Evolutionary conservation across 768 basidiomycete species (phyloP), one percentile per base, ranked within the genome.

Genomic region (Boletus tomentosulus): DNA sequence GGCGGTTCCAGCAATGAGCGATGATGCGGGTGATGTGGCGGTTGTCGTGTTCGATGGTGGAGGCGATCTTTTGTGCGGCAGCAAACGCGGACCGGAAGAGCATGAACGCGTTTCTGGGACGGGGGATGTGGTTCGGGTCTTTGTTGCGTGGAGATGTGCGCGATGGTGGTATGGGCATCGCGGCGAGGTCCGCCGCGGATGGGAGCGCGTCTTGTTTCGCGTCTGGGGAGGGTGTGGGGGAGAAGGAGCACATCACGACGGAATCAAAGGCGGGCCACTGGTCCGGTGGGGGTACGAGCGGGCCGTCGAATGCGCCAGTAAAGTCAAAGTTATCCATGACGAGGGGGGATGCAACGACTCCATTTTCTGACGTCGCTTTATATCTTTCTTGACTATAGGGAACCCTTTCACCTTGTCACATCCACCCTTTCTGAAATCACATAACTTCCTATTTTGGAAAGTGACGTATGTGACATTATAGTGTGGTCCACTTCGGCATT

Each of bases 11-110:
- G 62, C 75, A 76, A 37, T 76, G 72, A 0, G 76, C 83, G 34
- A 79, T 73, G 62, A 81, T 79, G 52, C 79, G 76, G 44, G 81
- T 82, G 62, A 84, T 80, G 54, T 81, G 77, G 30, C 81, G 72
- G 61, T 83, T 78, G 62, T 85, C 80, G 57, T 72, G 74, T 62
- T 85, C 83, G 57, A 83, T 71, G 19, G 62, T 67, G n/a, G 72
- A 69, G 47, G 59, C 66, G 55, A 82, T 74, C 55, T 77, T 80
- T 39, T 78, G 75, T 7, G 75, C 74, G 4, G 78, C 76, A 38
- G 80, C 79, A 48, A 86, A 82, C 51, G 78, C 80, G 25, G 80
- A 84, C 22, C 83, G 77, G 66, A 79, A 85, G 65, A 85, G 77
- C 75, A 85, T 76, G 63, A 77, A 76, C 38, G 74, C 76, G 57